Evolutionary conservation across 2,329 filamentous ascomycete genomes (phyloP).

Genomic region (Cladosporium sp.): DNA sequence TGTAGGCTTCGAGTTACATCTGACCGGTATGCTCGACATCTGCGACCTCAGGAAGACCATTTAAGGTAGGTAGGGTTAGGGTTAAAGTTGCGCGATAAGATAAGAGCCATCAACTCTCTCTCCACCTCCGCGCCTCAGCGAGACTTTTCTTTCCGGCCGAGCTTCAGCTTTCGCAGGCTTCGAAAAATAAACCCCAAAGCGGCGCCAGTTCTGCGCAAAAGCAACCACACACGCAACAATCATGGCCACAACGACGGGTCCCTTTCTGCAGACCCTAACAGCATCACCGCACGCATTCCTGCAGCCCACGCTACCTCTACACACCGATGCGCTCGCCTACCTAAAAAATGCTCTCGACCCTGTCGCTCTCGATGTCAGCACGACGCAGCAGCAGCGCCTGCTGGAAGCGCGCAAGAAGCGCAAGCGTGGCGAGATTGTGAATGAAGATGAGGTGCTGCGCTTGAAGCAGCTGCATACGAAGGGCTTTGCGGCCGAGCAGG

Average conservation of each 20-base stretch:
- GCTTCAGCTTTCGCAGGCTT: background rate
- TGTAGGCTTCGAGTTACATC: no score
- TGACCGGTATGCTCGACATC: no score
- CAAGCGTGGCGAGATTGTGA: slow-evolving; percentile 58
- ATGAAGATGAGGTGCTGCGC: slow-evolving; percentile 56
- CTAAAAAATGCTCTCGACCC: slow-evolving; percentile 78
- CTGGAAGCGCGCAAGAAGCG: slow-evolving; percentile 69
- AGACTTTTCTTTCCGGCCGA: background rate
- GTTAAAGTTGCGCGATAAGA: background rate
- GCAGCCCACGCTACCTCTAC: slow-evolving; percentile 63
- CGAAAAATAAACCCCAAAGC: background rate
- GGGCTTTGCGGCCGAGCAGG: slow-evolving; percentile 80
- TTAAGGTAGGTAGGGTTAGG: background rate
- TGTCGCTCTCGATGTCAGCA: slow-evolving; percentile 67
- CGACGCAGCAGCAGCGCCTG: slow-evolving; percentile 64
- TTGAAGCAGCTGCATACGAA: slow-evolving; percentile 78
- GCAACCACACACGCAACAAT: background rate
- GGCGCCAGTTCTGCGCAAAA: background rate
- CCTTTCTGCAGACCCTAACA: slow-evolving; percentile 20
- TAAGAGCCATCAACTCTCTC: background rate
- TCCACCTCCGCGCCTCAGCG: background rate
- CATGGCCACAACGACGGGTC: slow-evolving; percentile 8
- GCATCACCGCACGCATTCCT: slow-evolving; percentile 64
- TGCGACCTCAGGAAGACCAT: no score
- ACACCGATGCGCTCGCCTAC: slow-evolving; percentile 64